Base-by-base conservation (phyloP, 306 rosid genomes). In the Prunus mongolica region DNA sequence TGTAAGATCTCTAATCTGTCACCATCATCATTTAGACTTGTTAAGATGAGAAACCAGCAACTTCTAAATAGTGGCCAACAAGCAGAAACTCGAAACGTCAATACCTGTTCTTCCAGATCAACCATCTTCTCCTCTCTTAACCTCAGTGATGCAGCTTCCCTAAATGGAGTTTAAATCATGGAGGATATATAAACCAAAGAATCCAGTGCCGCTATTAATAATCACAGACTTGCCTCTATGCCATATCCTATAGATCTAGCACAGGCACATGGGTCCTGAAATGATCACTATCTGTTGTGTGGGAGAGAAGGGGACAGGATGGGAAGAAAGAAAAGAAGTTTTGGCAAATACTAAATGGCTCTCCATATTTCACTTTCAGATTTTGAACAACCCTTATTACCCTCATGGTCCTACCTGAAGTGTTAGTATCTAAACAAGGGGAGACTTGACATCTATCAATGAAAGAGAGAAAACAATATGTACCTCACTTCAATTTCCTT, bases 71-170 rank as follows among this genome's bases (percentile, higher is more conserved):
- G 49, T 65, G 12, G 58, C 67, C 9, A 67, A 76, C 44, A 78
- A 24, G 38, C 78, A 74, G 41, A 25, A 49, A 71, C 18, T 38
- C 11, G 70, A 61, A 20, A 67, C 4, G 66, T 84, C 27, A 32
- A 74, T 86, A 92, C 97, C 97, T 92, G 97, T 86, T 95, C 99
- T 86, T 90, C 96, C 85, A 92, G 78, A 88, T 95, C 97, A 67
- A 76, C 80, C 63, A 86, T 83, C 79, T 68, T 85, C 73, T 87
- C 97, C 16, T 91, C 87, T 82, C 78, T 81, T 66, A 27, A 67
- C 76, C 81, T 88, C 68, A 72, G 46, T 24, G 84, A 76, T 12
- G 82, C 58, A 74, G 86, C 84, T 88, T 90, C 97, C 91, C 99
- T 92, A 78, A 15, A 84, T 76, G 81, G 81, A 68, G 41, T 34